Percentiles rank a stretch among this genome's conserved stretches.
phyloP scores from a whole-genome alignment of 2,329 filamentous ascomycete genomes.

The Emergomyces pasteurianus region DNA sequence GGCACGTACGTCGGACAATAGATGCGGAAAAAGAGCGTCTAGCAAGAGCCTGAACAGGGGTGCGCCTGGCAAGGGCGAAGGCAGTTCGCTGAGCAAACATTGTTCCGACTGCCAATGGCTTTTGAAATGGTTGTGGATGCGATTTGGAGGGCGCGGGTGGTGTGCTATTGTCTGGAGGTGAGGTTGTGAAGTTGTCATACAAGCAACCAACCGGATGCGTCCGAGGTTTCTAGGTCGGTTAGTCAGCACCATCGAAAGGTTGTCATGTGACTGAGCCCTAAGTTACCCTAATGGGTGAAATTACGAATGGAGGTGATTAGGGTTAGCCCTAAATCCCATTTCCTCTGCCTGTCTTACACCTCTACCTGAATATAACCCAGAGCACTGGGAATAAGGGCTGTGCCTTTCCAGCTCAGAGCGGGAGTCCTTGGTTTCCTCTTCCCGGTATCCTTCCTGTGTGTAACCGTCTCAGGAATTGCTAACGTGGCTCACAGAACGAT shows the following conservation, averaged over 20 bases:
- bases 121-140: not conserved
- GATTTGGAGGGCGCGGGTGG: not conserved
- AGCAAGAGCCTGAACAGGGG: conserved; percentile 31
- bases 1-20: conserved; percentile 35
- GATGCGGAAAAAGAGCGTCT: conserved; percentile 36
- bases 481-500: conserved; percentile 1
- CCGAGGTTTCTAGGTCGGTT: not conserved
- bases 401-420: not conserved
- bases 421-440: not conserved
- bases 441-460: not conserved
- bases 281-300: not conserved
- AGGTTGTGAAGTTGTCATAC: not conserved
- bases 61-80: conserved; percentile 35
- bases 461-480: not conserved
- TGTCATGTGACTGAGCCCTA: not conserved
- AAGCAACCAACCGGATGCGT: conserved; percentile 1
- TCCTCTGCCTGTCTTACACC: too few relatives aligned
- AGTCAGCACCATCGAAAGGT: not conserved
- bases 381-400: not conserved
- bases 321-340: conserved; percentile 1
- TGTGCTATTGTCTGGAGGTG: not conserved
- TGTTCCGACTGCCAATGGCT: conserved; percentile 12
- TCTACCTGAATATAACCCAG: too few relatives aligned
- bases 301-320: not conserved
- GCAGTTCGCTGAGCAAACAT: conserved; percentile 39